Conservation (phyloP, 2,329 filamentous ascomycete species). For the Akanthomyces lecanii region DNA sequence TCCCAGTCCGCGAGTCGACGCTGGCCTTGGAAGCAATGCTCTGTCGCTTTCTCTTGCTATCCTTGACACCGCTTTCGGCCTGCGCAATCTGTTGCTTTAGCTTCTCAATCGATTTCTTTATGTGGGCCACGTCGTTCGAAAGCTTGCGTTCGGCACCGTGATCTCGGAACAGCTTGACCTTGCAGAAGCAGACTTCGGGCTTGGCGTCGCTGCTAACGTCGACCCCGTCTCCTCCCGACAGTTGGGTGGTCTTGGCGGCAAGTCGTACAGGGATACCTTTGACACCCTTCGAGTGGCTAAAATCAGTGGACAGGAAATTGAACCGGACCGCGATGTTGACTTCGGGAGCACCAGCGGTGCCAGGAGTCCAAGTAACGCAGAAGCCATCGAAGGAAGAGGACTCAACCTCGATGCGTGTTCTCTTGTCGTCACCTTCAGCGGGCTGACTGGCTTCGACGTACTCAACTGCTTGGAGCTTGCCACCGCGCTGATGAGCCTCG, state of each 20-base stretch:
- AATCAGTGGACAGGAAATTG: constrained; percentile 97
- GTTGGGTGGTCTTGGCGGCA: constrained; percentile 79
- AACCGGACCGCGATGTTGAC: constrained; percentile 89
- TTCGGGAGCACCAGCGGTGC: constrained; percentile 63
- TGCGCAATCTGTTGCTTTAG: constrained; percentile 90
- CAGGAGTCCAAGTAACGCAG: constrained; percentile 82
- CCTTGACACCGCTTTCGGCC: constrained; percentile 62
- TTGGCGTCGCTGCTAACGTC: constrained; percentile 41
- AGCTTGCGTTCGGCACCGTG: constrained; percentile 94
- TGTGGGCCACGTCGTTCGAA: constrained; percentile 88
- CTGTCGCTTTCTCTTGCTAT: constrained; percentile 60
- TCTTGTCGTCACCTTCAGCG: constrained; percentile 59
- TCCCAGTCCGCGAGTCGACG: constrained; percentile 63
- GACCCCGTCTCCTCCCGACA: constrained; percentile 46
- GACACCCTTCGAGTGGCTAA: constrained; percentile 97
- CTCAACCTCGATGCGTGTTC: constrained; percentile 66
- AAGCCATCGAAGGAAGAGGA: constrained; percentile 89
- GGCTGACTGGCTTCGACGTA: constrained; percentile 69
- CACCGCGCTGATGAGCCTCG: constrained; percentile 89
- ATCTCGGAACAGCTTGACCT: constrained; percentile 94
- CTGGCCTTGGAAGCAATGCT: constrained; percentile 45
- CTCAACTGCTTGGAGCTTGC: constrained; percentile 90
- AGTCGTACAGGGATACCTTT: constrained; percentile 94
- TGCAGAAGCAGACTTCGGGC: constrained; percentile 85
- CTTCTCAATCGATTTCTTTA: constrained; percentile 96